These are phyloP conservation scores for Phialophora tarda DNA, from an alignment of 2,329 filamentous ascomycete genomes.

Conservation along the genomic window DNA sequence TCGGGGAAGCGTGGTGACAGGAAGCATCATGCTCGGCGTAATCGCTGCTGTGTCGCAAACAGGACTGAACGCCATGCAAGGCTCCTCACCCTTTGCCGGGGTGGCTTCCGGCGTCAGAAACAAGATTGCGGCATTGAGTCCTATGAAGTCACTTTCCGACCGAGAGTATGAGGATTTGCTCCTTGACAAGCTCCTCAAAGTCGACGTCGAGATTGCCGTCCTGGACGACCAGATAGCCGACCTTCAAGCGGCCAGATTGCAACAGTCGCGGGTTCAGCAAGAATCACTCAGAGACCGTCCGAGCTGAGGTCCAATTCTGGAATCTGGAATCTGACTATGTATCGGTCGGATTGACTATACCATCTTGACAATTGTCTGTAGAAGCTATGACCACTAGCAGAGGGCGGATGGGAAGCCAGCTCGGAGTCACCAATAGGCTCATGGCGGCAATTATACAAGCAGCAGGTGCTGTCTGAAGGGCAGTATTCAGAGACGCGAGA, in stretches of 20 bases:
- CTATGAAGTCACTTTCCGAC: conserved; percentile 71
- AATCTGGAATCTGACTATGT: too few species aligned
- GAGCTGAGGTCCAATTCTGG: conserved; percentile 1
- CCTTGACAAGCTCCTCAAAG: conserved; percentile 69
- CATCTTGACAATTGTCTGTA: not conserved
- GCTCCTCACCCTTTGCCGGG: conserved; percentile 39
- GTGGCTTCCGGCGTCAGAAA: conserved; percentile 17
- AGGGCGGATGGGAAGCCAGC: not conserved
- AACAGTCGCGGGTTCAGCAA: conserved; percentile 2
- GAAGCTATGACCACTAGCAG: not conserved
- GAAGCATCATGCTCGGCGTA: conserved; percentile 32
- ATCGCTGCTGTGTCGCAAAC: conserved; percentile 31
- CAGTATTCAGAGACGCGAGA: not conserved
- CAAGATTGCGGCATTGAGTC: conserved; percentile 64
- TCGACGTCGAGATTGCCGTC: conserved; percentile 78
- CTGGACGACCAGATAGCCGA: conserved; percentile 75
- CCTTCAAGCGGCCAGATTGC: conserved; percentile 22
- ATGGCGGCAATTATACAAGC: too few species aligned
- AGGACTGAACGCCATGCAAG: conserved; percentile 47
- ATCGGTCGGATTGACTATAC: not conserved
- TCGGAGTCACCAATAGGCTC: not conserved
- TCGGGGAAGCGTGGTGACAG: conserved; percentile 30
- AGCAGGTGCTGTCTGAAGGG: not conserved
- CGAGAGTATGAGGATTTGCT: conserved; percentile 75
- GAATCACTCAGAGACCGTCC: not conserved